phyloP scores from a whole-genome alignment of 2,329 filamentous ascomycete species.

The Coleophoma crateriformis region DNA sequence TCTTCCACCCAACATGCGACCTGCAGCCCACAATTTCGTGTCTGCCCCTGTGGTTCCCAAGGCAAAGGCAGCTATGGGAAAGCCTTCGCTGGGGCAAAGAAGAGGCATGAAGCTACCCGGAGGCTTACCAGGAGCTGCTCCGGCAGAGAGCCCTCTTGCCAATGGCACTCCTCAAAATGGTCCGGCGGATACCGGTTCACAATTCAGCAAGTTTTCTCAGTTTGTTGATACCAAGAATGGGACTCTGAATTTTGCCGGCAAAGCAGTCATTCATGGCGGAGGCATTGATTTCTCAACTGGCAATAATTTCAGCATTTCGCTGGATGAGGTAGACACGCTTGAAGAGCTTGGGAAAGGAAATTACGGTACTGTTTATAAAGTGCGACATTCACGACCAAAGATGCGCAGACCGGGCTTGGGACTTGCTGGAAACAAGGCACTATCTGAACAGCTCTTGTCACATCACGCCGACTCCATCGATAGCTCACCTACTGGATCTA shows the following conservation, averaged over 20 bases:
- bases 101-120: constrained; percentile 57
- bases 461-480: constrained; percentile 25
- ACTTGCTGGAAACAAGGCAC: constrained; percentile 36
- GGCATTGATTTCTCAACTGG: constrained; percentile 92
- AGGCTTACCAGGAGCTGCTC: constrained; percentile 20
- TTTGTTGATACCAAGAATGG: constrained; percentile 90
- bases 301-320: constrained; percentile 84
- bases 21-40: constrained; percentile 35
- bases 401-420: constrained; percentile 54
- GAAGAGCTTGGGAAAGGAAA: constrained; percentile 96
- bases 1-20: constrained; percentile 37
- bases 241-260: constrained; percentile 87
- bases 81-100: constrained; percentile 59
- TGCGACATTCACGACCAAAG: constrained; percentile 70
- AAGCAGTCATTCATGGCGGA: constrained; percentile 80
- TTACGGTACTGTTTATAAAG: constrained; percentile 97
- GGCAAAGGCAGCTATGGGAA: constrained; percentile 20
- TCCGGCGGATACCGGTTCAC: constrained; percentile 28
- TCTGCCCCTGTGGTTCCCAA: constrained; percentile 46
- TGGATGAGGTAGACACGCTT: constrained; percentile 90
- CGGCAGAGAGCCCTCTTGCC: constrained; percentile 11
- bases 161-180: constrained; percentile 14
- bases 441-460: constrained; percentile 20
- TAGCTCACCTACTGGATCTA: constrained; percentile 16
- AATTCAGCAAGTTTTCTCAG: constrained; percentile 67